Conservation (phyloP, 495 filamentous ascomycete genomes). For the Podospora pseudopauciseta region DNA sequence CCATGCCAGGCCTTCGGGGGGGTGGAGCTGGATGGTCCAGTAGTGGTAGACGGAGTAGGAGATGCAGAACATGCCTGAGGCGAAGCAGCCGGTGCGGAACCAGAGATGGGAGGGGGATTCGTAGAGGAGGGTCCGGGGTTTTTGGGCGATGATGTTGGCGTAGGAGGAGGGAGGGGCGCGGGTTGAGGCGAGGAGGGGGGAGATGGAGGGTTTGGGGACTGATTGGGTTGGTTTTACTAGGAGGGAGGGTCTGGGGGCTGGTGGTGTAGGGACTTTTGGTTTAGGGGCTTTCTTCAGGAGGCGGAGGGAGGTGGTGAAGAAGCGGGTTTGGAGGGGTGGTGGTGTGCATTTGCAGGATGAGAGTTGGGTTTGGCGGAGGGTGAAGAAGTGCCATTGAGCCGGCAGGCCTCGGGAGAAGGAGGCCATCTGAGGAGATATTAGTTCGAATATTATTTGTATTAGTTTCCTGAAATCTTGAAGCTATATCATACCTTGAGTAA, state of each 20-base stretch:
- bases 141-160: constrained; percentile 43
- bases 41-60: constrained; percentile 55
- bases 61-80: constrained; percentile 54
- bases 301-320: constrained; percentile 14
- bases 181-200: constrained; percentile 3
- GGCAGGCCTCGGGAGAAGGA: constrained; percentile 25
- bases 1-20: constrained; percentile 39
- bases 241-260: not conserved
- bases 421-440: constrained; percentile 19
- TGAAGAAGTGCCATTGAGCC: constrained; percentile 18
- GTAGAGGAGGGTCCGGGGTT: constrained; percentile 53
- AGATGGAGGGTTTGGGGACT: not conserved
- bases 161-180: constrained; percentile 29
- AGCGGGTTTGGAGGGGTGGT: constrained; percentile 5
- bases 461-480: not conserved
- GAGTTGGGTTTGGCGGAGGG: constrained; percentile 12
- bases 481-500: not conserved
- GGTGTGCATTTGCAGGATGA: constrained; percentile 11
- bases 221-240: not conserved
- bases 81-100: constrained; percentile 56
- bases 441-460: not conserved
- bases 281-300: constrained; percentile 20
- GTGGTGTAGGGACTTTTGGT: constrained; percentile 4
- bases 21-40: constrained; percentile 41
- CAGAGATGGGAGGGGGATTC: constrained; percentile 57